Evolutionary conservation across 345 rosid species (phyloP), one percentile per base, ranked within the genome.

Genomic region (Eucalyptus regnans): DNA sequence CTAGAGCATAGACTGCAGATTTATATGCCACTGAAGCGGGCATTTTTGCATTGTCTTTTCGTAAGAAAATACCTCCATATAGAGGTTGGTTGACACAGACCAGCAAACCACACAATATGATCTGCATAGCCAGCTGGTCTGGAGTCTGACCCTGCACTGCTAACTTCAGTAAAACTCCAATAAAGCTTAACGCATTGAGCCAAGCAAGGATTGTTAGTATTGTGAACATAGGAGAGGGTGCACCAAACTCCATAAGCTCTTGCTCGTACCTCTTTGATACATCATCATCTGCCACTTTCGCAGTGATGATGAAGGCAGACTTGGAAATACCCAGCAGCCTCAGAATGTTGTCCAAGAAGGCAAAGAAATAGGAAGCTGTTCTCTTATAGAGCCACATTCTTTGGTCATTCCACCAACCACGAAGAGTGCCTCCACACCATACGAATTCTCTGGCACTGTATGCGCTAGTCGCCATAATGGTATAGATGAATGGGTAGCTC

Each of bases 281-380:
- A 23, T 93, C 92, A 20, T 91, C 88, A 25, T 94, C 93, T 0
- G 91, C 89, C 33, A 90, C 91, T 88, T 94, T 94, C 4, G 89
- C 31, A 3, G 94, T 92, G 92, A 93, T 52, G 27, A 88, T 91
- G 50, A 94, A 94, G 12, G 79, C 88, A 27, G 93, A 79, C 20
- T 90, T 90, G 10, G 89, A 41, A 50, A 87, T 87, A 64, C 93
- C 93, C 18, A 90, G 12, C 22, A 68, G 62, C 92, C 88, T 92
- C 56, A 92, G 62, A 41, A 92, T 68, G 89, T 88, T 88, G 86
- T 93, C 89, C 3, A 56, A 9, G 91, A 92, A 92, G 79, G 88
- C 93, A n/a, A 94, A 92, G 16, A 93, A 89, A 90, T 90, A 92
- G 27, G 96, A 90, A 84, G 91, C 87, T 84, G 93, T 92, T 91